Base-by-base conservation (phyloP, 257 asterid species). In the Primulina tabacum region DNA sequence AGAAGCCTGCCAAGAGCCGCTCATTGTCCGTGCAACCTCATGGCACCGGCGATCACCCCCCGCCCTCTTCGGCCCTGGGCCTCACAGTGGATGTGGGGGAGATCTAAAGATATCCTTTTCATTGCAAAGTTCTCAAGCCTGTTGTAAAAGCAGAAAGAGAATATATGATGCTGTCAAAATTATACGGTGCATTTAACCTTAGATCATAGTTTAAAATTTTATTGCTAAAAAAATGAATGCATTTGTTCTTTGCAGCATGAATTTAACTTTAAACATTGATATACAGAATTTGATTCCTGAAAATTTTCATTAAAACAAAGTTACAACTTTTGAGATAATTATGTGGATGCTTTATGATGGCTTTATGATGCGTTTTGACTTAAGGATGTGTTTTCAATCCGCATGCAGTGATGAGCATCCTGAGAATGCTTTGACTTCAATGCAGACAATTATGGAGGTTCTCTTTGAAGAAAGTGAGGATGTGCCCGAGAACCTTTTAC, bases 381-480 rank as follows among this genome's bases (percentile, higher is more conserved):
- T 71, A 68, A 59, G 67, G 47, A 66, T 50, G 61, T 68, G 50
- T 76, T 50, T 64, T 24, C 35, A 73, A 53, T 67, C 74, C 66
- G 32, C 71, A 47, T 84, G 79, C 88, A 89, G 98, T 71, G 97
- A 87, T 24, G 85, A 79, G 62, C 88, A 94, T 77, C 88, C 94
- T 30, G 96, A 84, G 79, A 87, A 83, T 84, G 96, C 91, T 68
- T 79, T 84, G 76, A 80, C 90, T 37, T 94, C 99, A 67, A 94
- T 94, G 98, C 88, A 89, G 80, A 89, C 92, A 66, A 94, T 94
- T 64, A 89, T 94, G 97, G 91, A 81, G 62, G 93, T 87, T 77
- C 80, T 94, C 72, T 69, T 92, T 60, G 98, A 94, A 81, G 99
- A 94, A 79, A 88, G 98, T 69, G 98, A 92, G 83, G 98, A 94